A percentile compares a stretch with the other conserved stretches of the same genome.
These are phyloP conservation scores for Centella asiatica DNA, from an alignment of 129 eudicot genomes.

Conservation along the genomic window DNA sequence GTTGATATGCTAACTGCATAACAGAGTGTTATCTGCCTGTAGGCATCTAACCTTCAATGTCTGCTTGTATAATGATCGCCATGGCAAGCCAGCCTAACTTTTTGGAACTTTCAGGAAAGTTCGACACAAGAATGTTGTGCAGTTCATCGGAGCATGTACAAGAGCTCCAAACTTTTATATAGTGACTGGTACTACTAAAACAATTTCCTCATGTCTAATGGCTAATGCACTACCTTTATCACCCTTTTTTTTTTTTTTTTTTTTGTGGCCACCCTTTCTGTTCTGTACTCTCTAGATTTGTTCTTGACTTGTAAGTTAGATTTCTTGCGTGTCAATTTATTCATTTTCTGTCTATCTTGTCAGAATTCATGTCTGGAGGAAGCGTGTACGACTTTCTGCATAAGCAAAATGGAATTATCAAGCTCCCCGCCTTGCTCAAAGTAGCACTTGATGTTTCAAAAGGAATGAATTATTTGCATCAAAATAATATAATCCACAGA, in stretches of 20 bases:
- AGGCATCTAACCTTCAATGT: too few relatives aligned
- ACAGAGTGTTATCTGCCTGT: too few relatives aligned
- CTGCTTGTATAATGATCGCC: too few relatives aligned
- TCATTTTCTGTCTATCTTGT: conserved; percentile 10
- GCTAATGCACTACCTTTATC: too few relatives aligned
- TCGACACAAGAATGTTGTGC: conserved; percentile 95
- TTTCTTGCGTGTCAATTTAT: neutral
- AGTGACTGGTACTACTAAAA: conserved; percentile 62
- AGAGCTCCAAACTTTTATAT: conserved; percentile 88
- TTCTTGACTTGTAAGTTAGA: too few relatives aligned
- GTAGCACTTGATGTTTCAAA: conserved; percentile 89
- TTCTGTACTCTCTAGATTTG: too few relatives aligned
- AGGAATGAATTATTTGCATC: conserved; percentile 97
- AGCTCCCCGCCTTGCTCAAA: conserved; percentile 79
- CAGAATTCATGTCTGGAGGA: conserved; percentile 95
- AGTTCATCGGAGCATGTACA: conserved; percentile 96
- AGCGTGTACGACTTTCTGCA: conserved; percentile 94
- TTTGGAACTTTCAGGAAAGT: conserved; percentile 61
- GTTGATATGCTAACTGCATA: too few relatives aligned
- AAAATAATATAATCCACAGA: conserved; percentile 90
- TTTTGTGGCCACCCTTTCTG: too few relatives aligned
- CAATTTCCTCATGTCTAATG: neutral
- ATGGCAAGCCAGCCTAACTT: too few relatives aligned
- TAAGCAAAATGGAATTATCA: conserved; percentile 87
- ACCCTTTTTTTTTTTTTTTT: too few relatives aligned